A percentile compares a stretch with the other conserved stretches of the same genome.
phyloP scores from a whole-genome alignment of 2,329 filamentous ascomycete species.

The Fusarium redolens region DNA sequence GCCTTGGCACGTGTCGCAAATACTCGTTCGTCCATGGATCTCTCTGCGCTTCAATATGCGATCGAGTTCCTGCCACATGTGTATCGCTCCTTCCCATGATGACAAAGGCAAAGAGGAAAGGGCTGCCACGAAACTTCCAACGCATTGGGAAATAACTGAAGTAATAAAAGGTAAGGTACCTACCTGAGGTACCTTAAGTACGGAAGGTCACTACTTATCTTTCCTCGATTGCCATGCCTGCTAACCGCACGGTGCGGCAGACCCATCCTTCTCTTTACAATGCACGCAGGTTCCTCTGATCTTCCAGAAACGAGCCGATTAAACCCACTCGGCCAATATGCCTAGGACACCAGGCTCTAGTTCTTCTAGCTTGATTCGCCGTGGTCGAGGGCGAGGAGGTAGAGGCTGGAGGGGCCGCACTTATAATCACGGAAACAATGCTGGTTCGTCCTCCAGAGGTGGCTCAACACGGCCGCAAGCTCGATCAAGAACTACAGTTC shows the following conservation, averaged over 20 bases:
- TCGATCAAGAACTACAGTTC: background rate
- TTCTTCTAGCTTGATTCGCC: slow-evolving; percentile 13
- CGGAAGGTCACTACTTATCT: background rate
- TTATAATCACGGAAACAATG: background rate
- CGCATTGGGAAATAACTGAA: background rate
- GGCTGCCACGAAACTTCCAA: background rate
- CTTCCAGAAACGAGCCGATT: background rate
- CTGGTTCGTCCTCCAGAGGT: slow-evolving; percentile 15
- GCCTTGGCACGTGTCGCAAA: background rate
- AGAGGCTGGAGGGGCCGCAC: slow-evolving; percentile 1
- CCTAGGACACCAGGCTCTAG: slow-evolving; percentile 12
- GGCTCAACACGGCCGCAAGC: background rate
- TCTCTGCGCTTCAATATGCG: background rate
- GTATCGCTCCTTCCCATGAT: background rate
- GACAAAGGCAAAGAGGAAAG: background rate
- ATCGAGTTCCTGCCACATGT: background rate
- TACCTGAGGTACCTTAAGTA: background rate
- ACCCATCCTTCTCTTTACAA: background rate
- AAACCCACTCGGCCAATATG: slow-evolving; percentile 9
- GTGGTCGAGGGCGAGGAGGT: slow-evolving; percentile 13
- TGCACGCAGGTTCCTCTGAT: background rate
- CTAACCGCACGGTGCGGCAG: background rate
- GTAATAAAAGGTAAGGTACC: background rate
- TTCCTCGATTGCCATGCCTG: background rate
- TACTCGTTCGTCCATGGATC: background rate